Evolutionary conservation across 768 basidiomycete species (phyloP).

Genomic region (Psilocybe cyanescens): DNA sequence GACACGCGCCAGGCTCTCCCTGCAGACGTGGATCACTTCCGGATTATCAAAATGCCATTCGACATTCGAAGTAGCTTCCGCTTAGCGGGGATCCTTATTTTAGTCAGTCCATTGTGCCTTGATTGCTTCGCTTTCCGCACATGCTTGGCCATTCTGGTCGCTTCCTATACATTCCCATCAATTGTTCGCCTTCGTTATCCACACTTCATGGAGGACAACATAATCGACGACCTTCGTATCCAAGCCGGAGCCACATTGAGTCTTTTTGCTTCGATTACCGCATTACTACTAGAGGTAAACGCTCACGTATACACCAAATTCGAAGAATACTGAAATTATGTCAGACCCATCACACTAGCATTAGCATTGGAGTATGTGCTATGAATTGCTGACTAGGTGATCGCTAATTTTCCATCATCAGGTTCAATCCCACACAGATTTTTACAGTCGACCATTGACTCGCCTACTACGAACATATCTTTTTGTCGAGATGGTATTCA

Average conservation of each 20-base stretch:
- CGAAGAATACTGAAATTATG: background rate
- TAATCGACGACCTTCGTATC: conserved; percentile 2
- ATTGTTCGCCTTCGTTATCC: background rate
- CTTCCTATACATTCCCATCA: background rate
- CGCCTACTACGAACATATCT: background rate
- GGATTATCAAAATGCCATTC: background rate
- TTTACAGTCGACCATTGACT: background rate
- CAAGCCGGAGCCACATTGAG: background rate
- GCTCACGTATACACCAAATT: background rate
- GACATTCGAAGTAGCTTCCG: background rate
- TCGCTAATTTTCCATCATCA: background rate
- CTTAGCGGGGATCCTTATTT: background rate
- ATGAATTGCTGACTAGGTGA: background rate
- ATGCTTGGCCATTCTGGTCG: background rate
- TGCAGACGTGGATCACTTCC: background rate
- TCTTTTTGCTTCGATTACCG: background rate
- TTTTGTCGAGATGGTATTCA: background rate
- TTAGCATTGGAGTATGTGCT: background rate
- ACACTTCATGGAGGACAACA: conserved; percentile 1
- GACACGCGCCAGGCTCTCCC: background rate
- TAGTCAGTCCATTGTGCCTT: background rate
- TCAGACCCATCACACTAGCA: background rate
- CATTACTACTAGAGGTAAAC: conserved; percentile 1
- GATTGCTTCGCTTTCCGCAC: background rate
- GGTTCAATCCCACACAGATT: conserved; percentile 1